phyloP scores from a whole-genome alignment of 345 rosid species.

The Euphorbia peplus region DNA sequence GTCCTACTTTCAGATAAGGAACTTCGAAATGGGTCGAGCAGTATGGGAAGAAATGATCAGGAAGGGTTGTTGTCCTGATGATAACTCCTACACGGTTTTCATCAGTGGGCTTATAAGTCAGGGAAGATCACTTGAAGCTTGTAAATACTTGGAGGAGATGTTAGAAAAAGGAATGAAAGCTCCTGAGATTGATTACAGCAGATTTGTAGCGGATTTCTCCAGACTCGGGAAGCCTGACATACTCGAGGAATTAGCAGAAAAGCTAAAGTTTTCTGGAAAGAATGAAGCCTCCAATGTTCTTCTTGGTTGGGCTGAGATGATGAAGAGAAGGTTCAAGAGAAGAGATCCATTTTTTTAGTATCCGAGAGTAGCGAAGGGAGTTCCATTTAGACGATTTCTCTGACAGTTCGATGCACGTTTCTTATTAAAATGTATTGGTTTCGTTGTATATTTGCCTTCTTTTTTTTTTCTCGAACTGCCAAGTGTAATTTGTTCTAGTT shows the following conservation, averaged over 20 bases:
- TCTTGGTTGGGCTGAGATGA: conserved; percentile 59
- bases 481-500: not conserved
- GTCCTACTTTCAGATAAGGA: conserved; percentile 59
- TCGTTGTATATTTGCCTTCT: conserved; percentile 3
- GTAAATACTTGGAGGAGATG: conserved; percentile 79
- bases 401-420: not conserved
- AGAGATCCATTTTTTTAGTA: conserved; percentile 24
- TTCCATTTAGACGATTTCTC: not conserved
- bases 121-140: conserved; percentile 74
- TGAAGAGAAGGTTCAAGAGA: conserved; percentile 47
- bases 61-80: conserved; percentile 78
- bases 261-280: conserved; percentile 75
- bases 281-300: conserved; percentile 61
- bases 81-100: conserved; percentile 71
- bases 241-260: conserved; percentile 68
- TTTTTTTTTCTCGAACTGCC: not conserved
- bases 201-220: conserved; percentile 70
- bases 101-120: conserved; percentile 73
- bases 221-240: conserved; percentile 63
- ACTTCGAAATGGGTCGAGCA: conserved; percentile 55
- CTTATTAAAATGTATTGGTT: not conserved
- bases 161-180: conserved; percentile 84
- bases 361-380: not conserved
- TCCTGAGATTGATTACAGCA: conserved; percentile 80
- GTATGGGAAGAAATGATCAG: conserved; percentile 84